A percentile compares a stretch with the other conserved stretches of the same genome.
phyloP scores from a whole-genome alignment of 2,329 filamentous ascomycete species.

The Calonectria ilicicola region DNA sequence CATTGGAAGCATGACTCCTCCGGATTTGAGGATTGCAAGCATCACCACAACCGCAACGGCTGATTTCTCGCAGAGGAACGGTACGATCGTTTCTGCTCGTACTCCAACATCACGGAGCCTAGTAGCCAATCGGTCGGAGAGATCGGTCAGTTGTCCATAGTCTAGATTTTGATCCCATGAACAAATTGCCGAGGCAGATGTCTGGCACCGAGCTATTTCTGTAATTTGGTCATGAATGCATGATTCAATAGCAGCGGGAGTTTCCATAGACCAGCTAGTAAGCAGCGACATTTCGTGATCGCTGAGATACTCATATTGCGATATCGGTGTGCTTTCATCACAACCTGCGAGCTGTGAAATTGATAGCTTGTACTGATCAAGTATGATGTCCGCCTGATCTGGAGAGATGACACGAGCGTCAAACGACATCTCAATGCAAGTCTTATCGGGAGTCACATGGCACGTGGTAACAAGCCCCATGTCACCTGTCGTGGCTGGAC shows the following conservation, averaged over 20 bases:
- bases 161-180: constrained; percentile 1
- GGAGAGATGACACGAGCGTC: not conserved
- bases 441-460: constrained; percentile 1
- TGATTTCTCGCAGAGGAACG: constrained; percentile 5
- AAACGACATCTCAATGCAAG: constrained; percentile 3
- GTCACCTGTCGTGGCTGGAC: not conserved
- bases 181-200: not conserved
- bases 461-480: constrained; percentile 1
- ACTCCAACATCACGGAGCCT: constrained; percentile 1
- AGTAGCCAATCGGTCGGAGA: constrained; percentile 1
- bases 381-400: not conserved
- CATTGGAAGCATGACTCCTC: constrained; percentile 1
- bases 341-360: not conserved
- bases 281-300: not conserved
- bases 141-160: constrained; percentile 4
- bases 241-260: not conserved
- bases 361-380: not conserved
- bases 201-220: not conserved
- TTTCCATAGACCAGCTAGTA: not conserved
- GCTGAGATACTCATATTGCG: constrained; percentile 1
- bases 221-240: constrained; percentile 11
- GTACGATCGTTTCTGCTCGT: constrained; percentile 8
- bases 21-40: constrained; percentile 5
- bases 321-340: constrained; percentile 2
- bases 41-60: constrained; percentile 5